Percentiles rank a stretch among this genome's conserved stretches.
Conservation (phyloP, 495 filamentous ascomycete genomes). For the Trichocladium antarcticum region DNA sequence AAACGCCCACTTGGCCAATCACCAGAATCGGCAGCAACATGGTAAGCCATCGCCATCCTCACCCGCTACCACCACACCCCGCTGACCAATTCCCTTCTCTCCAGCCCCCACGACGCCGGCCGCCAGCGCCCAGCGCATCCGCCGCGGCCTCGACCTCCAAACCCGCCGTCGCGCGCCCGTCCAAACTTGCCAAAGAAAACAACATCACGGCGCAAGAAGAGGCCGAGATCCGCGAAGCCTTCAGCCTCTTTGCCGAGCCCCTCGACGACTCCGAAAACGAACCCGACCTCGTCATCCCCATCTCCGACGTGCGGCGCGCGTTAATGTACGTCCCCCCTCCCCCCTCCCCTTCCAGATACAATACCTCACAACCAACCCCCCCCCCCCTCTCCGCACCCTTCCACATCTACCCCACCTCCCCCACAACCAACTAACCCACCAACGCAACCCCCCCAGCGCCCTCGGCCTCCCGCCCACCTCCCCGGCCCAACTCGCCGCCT, state of each 20-base stretch:
- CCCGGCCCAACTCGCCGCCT: slow-evolving; percentile 55
- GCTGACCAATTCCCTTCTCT: neutral
- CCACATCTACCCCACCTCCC: neutral
- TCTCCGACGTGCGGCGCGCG: slow-evolving; percentile 69
- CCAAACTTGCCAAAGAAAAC: slow-evolving; percentile 83
- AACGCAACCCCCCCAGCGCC: slow-evolving; percentile 41
- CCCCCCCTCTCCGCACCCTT: neutral
- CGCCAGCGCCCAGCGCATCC: slow-evolving; percentile 15
- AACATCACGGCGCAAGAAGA: slow-evolving; percentile 74
- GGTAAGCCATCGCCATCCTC: neutral
- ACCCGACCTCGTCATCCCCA: slow-evolving; percentile 61
- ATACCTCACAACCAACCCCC: neutral
- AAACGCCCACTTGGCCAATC: neutral
- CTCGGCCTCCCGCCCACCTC: slow-evolving; percentile 57
- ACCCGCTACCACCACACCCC: neutral
- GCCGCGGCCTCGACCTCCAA: slow-evolving; percentile 14
- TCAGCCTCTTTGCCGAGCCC: slow-evolving; percentile 64
- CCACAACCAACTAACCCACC: neutral
- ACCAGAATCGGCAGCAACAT: neutral
- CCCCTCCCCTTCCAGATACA: too few species aligned
- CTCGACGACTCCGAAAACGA: slow-evolving; percentile 42
- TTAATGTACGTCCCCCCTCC: slow-evolving; percentile 51
- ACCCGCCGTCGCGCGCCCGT: slow-evolving; percentile 33
- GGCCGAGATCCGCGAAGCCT: slow-evolving; percentile 81
- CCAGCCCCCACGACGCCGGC: slow-evolving; percentile 36